These are phyloP conservation scores for Botrytis pseudocinerea DNA, from an alignment of 2,329 filamentous ascomycete species.

Conservation along the genomic window DNA sequence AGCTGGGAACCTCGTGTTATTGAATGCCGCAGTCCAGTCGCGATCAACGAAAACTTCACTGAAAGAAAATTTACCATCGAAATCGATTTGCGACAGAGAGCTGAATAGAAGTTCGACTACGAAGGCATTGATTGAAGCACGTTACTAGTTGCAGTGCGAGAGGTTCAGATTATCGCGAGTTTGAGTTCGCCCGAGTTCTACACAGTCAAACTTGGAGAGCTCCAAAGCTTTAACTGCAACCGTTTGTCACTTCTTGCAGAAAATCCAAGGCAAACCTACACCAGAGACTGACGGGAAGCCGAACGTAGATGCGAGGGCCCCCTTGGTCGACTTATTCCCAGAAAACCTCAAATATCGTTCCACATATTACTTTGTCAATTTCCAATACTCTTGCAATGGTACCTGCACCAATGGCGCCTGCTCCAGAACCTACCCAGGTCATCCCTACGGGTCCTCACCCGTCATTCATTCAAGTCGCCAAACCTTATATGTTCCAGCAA, in stretches of 20 bases:
- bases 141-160: constrained; percentile 2
- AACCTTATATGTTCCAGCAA: constrained; percentile 80
- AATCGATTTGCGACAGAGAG: constrained; percentile 3
- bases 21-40: neutral
- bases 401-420: constrained; percentile 32
- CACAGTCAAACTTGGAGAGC: constrained; percentile 7
- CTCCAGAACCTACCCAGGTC: constrained; percentile 16
- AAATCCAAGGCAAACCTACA: neutral
- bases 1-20: neutral
- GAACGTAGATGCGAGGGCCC: neutral
- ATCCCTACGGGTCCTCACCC: constrained; percentile 36
- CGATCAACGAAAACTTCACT: neutral
- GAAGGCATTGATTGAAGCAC: constrained; percentile 1
- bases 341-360: neutral
- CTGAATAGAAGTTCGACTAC: constrained; percentile 8
- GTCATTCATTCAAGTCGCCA: constrained; percentile 43
- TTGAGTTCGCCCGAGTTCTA: neutral
- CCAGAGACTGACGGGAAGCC: neutral
- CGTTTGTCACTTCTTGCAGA: constrained; percentile 6
- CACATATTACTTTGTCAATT: neutral
- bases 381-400: neutral
- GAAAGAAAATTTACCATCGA: neutral
- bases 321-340: neutral
- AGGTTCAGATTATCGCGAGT: constrained; percentile 6
- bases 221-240: constrained; percentile 8